Evolutionary conservation across 2,329 filamentous ascomycete species (phyloP).

Genomic region (Xylariaceae sp.): DNA sequence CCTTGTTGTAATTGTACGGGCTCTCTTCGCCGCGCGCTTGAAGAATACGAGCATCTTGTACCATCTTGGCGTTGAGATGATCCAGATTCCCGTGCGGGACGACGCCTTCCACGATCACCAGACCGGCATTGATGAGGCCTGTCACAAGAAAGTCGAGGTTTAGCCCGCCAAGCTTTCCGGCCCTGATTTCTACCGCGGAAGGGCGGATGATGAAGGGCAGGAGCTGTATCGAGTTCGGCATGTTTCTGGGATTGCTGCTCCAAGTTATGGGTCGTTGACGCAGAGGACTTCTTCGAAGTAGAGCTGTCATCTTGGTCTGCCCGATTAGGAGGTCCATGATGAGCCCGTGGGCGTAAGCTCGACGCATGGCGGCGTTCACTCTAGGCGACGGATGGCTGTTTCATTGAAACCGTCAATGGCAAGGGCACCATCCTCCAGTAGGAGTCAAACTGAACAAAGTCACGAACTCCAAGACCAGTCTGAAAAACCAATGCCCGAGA

Average conservation of each 20-base stretch:
- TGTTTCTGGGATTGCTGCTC: slow-evolving; percentile 1
- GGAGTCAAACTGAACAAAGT: background rate
- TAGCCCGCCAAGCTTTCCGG: slow-evolving; percentile 36
- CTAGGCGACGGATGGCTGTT: background rate
- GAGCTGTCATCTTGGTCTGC: slow-evolving; percentile 8
- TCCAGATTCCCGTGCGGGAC: slow-evolving; percentile 49
- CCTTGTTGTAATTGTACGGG: slow-evolving; percentile 59
- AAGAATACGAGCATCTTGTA: slow-evolving; percentile 49
- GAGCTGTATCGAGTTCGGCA: slow-evolving; percentile 11
- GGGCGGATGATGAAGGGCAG: slow-evolving; percentile 22
- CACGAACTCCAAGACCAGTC: background rate
- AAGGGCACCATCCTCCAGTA: slow-evolving; percentile 11
- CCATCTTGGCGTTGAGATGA: slow-evolving; percentile 53
- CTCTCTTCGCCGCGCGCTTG: slow-evolving; percentile 48
- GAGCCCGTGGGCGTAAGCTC: background rate
- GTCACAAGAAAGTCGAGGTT: slow-evolving; percentile 53
- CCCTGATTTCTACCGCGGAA: slow-evolving; percentile 35
- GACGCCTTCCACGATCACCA: slow-evolving; percentile 52
- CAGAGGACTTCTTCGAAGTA: slow-evolving; percentile 4
- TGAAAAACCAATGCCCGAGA: no score
- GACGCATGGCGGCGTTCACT: background rate
- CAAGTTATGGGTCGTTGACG: slow-evolving; percentile 5
- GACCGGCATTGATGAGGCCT: slow-evolving; percentile 47
- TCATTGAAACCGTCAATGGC: slow-evolving; percentile 8
- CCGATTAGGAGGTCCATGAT: background rate